A percentile compares a stretch with the other conserved stretches of the same genome.
Conservation (phyloP, 2,329 filamentous ascomycete species). For the Tolypocladium inflatum region DNA sequence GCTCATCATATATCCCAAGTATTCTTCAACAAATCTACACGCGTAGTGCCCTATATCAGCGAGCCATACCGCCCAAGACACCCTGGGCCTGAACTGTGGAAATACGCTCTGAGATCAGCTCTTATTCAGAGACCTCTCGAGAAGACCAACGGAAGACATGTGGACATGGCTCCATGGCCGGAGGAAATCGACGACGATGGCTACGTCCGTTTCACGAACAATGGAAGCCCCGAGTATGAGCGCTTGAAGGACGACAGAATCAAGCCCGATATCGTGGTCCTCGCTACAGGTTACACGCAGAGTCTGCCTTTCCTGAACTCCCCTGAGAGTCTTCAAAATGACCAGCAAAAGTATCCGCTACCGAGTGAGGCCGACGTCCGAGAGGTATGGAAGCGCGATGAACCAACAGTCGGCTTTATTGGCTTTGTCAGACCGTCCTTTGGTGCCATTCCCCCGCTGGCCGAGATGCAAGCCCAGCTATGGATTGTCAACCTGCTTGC, state of each 20-base stretch:
- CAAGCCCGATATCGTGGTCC: conserved; percentile 31
- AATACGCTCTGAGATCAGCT: conserved; percentile 18
- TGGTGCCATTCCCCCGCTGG: conserved; percentile 34
- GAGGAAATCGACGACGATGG: conserved; percentile 20
- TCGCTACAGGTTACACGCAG: conserved; percentile 34
- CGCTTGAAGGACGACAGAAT: conserved; percentile 16
- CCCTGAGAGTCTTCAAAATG: too few species aligned
- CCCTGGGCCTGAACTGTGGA: conserved; percentile 10
- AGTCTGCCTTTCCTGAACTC: conserved; percentile 22
- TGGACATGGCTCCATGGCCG: conserved; percentile 34
- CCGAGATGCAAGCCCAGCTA: conserved; percentile 35
- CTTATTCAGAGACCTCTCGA: conserved; percentile 23
- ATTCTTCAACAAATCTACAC: conserved; percentile 29
- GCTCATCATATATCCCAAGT: conserved; percentile 12
- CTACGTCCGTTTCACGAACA: conserved; percentile 22
- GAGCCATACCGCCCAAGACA: conserved; percentile 15
- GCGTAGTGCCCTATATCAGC: conserved; percentile 26
- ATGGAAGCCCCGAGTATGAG: conserved; percentile 17
- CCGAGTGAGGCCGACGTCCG: conserved; percentile 39
- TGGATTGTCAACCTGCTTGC: conserved; percentile 27
- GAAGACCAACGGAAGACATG: conserved; percentile 22
- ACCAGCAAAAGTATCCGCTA: conserved; percentile 26
- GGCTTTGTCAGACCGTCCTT: conserved; percentile 34
- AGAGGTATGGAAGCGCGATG: conserved; percentile 32
- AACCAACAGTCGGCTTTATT: conserved; percentile 31